Base-by-base conservation (phyloP, 768 basidiomycete genomes). In the Boletellus ananas region DNA sequence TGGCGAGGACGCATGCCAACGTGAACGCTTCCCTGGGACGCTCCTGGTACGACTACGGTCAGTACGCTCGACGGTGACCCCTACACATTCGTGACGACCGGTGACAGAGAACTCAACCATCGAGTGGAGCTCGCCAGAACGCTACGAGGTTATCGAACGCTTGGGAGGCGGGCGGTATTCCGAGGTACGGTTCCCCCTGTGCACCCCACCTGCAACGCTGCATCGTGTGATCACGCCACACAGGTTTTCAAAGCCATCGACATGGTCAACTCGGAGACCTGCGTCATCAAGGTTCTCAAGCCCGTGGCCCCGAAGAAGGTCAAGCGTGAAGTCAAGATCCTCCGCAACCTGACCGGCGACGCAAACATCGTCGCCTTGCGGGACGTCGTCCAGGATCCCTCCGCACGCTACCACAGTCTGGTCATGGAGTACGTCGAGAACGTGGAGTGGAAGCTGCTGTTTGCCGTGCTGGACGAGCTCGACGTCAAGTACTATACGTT, bases 321-420 rank as follows among this genome's bases (percentile, higher is more conserved):
- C 64, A 84, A 84, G 69, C 74, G 85, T 27, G 85, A 87, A 66
- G 81, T 87, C 68, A 86, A 87, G 71, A 81, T 87, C 50, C 68
- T 87, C 43, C 78, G 80, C 51, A 85, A 85, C 64, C 63, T 87
- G 23, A 77, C 80, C 8, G 85, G 85, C 8, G 85, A 83, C 3
- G 79, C 83, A n/a, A 87, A 87, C 69, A 73, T 87, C 48, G 75
- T 87, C 54, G 75, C 72, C 4, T 61, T 87, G 49, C 66, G 84
- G 58, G 85, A 87, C 60, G 82, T 86, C 35, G 85, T 87, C 10
- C 72, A 82, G 50, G 85, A 87, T 63, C 72, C 76, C n/a, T 74
- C 78, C 48, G 72, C 73, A 35, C 79, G 79, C 51, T 83, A 79
- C 47, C 82, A 80, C 36, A 83, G 82, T 56, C 76, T 87, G 50